Conservation (phyloP, 1,284 basidiomycete genomes). For the Filobasidium uniguttulatum region DNA sequence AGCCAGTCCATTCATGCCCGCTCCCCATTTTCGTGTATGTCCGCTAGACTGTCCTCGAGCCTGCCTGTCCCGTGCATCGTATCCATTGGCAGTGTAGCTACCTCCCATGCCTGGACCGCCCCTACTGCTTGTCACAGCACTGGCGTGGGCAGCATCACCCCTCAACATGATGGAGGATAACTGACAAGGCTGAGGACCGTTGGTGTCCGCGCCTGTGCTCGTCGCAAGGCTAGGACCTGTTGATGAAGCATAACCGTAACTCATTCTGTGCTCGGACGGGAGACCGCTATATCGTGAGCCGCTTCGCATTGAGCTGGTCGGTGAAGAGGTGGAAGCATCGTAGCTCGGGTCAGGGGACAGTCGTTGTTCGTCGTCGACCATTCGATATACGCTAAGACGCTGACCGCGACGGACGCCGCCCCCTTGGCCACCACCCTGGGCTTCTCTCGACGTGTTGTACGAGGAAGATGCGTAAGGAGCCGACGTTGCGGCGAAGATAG, state of each 20-base stretch:
- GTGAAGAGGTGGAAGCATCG: not conserved
- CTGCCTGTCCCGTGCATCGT: too few relatives aligned
- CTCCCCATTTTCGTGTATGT: conserved; percentile 17
- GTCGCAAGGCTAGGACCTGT: not conserved
- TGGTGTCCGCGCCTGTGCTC: not conserved
- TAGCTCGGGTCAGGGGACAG: not conserved
- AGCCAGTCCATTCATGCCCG: conserved; percentile 29
- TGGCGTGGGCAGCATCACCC: conserved; percentile 8
- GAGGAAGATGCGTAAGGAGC: conserved; percentile 8
- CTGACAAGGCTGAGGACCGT: conserved; percentile 6
- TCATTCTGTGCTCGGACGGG: too few relatives aligned
- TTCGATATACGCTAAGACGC: conserved; percentile 32
- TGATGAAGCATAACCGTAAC: too few relatives aligned
- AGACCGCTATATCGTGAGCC: not conserved
- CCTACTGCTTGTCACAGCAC: too few relatives aligned
- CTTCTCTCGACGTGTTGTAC: conserved; percentile 6
- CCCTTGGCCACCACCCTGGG: conserved; percentile 15
- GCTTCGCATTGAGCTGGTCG: not conserved
- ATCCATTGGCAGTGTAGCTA: too few relatives aligned
- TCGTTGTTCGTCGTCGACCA: conserved; percentile 21
- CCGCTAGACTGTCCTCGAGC: too few relatives aligned
- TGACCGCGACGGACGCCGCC: conserved; percentile 22
- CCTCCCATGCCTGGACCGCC: too few relatives aligned
- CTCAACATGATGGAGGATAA: conserved; percentile 9
- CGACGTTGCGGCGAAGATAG: conserved; percentile 57